Conservation (phyloP, 352 stramenopile genomes). For the Phytophthora brassicae region DNA sequence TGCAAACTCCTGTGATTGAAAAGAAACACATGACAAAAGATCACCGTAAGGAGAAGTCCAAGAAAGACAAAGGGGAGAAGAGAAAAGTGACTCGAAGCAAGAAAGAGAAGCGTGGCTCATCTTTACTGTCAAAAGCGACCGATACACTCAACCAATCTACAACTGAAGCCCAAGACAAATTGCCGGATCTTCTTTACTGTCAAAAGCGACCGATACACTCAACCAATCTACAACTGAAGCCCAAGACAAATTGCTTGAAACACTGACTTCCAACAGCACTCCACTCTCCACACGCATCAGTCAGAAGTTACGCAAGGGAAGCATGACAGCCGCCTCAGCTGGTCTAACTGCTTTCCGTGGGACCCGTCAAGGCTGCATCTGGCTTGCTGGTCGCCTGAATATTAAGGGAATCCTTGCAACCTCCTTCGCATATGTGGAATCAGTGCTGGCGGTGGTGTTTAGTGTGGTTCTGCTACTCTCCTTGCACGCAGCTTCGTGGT, state of each 20-base stretch:
- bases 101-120: slow-evolving; percentile 56
- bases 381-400: slow-evolving; percentile 41
- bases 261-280: slow-evolving; percentile 11
- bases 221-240: slow-evolving; percentile 13
- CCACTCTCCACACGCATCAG: slow-evolving; percentile 16
- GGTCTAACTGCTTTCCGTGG: slow-evolving; percentile 12
- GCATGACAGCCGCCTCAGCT: slow-evolving; percentile 11
- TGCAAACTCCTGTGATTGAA: slow-evolving; percentile 7
- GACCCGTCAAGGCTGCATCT: slow-evolving; percentile 22
- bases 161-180: slow-evolving; percentile 20
- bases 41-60: slow-evolving; percentile 56
- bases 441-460: slow-evolving; percentile 63
- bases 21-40: slow-evolving; percentile 45
- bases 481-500: slow-evolving; percentile 71
- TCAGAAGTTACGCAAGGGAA: slow-evolving; percentile 14
- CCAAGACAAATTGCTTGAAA: slow-evolving; percentile 23
- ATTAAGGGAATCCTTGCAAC: slow-evolving; percentile 44
- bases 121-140: slow-evolving; percentile 9
- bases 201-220: slow-evolving; percentile 17
- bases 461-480: slow-evolving; percentile 70
- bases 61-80: slow-evolving; percentile 58
- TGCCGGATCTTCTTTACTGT: slow-evolving; percentile 12
- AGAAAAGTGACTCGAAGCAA: slow-evolving; percentile 50
- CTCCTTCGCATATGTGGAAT: slow-evolving; percentile 61
- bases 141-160: slow-evolving; percentile 17